Conservation (phyloP, 2,329 filamentous ascomycete species). For the Aspergillus unguis region DNA sequence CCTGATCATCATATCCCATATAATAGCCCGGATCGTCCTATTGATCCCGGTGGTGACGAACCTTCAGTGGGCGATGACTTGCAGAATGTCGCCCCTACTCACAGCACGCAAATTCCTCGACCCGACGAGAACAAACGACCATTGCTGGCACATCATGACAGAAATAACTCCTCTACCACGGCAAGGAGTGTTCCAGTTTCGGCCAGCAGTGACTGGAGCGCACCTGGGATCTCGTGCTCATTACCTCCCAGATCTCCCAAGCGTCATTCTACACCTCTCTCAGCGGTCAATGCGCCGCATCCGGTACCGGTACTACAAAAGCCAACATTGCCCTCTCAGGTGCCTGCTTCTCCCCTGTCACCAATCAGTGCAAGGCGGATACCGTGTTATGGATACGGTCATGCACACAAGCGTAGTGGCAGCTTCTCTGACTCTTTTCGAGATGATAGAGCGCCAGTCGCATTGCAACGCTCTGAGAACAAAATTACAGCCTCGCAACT, state of each 20-base stretch:
- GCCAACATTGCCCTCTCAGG: slow-evolving; percentile 27
- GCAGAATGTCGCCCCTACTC: slow-evolving; percentile 18
- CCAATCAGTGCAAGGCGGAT: slow-evolving; percentile 39
- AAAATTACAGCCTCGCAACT: slow-evolving; percentile 49
- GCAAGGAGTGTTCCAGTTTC: slow-evolving; percentile 36
- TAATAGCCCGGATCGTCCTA: slow-evolving; percentile 61
- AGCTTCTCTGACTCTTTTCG: slow-evolving; percentile 83
- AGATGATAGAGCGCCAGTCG: slow-evolving; percentile 59
- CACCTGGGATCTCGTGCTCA: slow-evolving; percentile 60
- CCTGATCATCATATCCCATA: slow-evolving; percentile 60
- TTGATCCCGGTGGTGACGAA: slow-evolving; percentile 71
- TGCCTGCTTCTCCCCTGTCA: slow-evolving; percentile 26
- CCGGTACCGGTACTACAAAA: slow-evolving; percentile 40
- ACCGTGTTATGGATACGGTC: slow-evolving; percentile 43
- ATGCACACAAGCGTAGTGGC: slow-evolving; percentile 74
- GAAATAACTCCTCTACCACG: slow-evolving; percentile 37
- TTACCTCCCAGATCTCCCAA: slow-evolving; percentile 50
- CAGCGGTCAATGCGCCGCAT: slow-evolving; percentile 37
- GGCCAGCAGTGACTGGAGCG: slow-evolving; percentile 48
- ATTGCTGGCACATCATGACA: slow-evolving; percentile 27
- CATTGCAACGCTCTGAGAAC: slow-evolving; percentile 45
- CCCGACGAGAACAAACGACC: slow-evolving; percentile 7
- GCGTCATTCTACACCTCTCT: slow-evolving; percentile 31
- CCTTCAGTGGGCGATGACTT: slow-evolving; percentile 29
- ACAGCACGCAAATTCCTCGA: slow-evolving; percentile 6